Evolutionary conservation across 2,329 filamentous ascomycete genomes (phyloP).

Genomic region (Ascochyta pisi): DNA sequence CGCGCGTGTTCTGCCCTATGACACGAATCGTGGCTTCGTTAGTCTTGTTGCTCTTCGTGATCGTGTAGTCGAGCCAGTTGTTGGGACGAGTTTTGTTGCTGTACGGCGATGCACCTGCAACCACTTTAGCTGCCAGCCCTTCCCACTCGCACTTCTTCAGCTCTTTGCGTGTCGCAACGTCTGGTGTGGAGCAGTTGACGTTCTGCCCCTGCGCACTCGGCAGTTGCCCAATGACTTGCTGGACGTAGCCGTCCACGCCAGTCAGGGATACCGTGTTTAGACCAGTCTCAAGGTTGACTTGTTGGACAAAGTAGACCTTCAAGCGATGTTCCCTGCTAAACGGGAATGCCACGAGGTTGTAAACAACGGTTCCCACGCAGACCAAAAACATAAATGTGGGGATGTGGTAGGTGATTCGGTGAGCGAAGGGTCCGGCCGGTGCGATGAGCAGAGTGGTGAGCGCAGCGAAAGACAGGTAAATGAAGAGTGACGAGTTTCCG

Average conservation of each 20-base stretch:
- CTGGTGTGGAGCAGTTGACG: constrained; percentile 49
- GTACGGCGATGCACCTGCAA: constrained; percentile 48
- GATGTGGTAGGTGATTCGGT: constrained; percentile 83
- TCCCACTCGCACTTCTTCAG: constrained; percentile 74
- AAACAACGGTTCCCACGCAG: constrained; percentile 77
- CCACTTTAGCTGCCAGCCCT: constrained; percentile 71
- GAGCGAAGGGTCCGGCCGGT: constrained; percentile 82
- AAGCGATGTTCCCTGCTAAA: constrained; percentile 81
- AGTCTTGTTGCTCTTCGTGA: constrained; percentile 55
- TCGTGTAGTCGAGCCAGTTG: constrained; percentile 71
- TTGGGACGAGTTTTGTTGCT: constrained; percentile 36
- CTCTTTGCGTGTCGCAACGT: constrained; percentile 55
- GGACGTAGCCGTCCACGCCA: constrained; percentile 46
- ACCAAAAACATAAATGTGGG: constrained; percentile 78
- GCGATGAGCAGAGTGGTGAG: constrained; percentile 75
- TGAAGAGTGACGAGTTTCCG: constrained; percentile 73
- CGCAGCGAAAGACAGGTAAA: constrained; percentile 73
- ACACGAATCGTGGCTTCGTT: constrained; percentile 70
- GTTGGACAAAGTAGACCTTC: constrained; percentile 88
- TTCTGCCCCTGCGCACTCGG: constrained; percentile 72
- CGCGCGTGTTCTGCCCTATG: constrained; percentile 75
- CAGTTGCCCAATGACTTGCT: constrained; percentile 69
- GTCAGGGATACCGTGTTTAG: constrained; percentile 67
- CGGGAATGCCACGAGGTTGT: constrained; percentile 86
- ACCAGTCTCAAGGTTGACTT: constrained; percentile 75